phyloP scores from a whole-genome alignment of 148 eudicot genomes.

The Persicaria tinctoria region DNA sequence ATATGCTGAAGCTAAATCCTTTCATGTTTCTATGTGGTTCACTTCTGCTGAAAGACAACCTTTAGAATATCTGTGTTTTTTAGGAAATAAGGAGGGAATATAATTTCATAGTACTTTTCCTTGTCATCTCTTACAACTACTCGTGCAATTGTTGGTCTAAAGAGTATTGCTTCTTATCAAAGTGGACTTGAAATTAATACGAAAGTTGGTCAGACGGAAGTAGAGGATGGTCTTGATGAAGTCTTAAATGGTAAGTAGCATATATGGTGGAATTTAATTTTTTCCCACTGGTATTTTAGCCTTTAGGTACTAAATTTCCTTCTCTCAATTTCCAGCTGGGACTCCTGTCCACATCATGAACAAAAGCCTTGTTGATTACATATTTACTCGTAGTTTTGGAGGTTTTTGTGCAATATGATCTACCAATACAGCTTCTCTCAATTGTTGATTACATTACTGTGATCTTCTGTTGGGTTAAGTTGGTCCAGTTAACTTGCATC shows the following conservation, averaged over 20 bases:
- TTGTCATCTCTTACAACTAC: constrained; percentile 50
- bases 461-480: no score
- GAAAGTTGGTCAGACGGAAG: constrained; percentile 56
- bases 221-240: constrained; percentile 69
- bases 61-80: not conserved
- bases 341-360: constrained; percentile 62
- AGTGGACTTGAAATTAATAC: constrained; percentile 90
- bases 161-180: constrained; percentile 96
- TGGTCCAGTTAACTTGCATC: no score
- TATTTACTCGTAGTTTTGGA: constrained; percentile 69
- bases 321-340: constrained; percentile 47
- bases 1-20: constrained; percentile 84
- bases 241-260: constrained; percentile 51
- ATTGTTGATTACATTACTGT: no score
- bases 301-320: not conserved
- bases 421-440: constrained; percentile 72
- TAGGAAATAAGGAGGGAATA: not conserved
- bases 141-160: constrained; percentile 56
- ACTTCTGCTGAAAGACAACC: not conserved
- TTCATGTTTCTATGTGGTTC: constrained; percentile 5
- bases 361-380: constrained; percentile 69
- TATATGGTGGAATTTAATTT: constrained; percentile 3
- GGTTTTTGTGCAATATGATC: constrained; percentile 53
- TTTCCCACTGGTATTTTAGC: not conserved
- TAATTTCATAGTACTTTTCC: constrained; percentile 28